Evolutionary conservation across 1,284 basidiomycete species (phyloP).

Genomic region (Anthracocystis panici-leucophaei): DNA sequence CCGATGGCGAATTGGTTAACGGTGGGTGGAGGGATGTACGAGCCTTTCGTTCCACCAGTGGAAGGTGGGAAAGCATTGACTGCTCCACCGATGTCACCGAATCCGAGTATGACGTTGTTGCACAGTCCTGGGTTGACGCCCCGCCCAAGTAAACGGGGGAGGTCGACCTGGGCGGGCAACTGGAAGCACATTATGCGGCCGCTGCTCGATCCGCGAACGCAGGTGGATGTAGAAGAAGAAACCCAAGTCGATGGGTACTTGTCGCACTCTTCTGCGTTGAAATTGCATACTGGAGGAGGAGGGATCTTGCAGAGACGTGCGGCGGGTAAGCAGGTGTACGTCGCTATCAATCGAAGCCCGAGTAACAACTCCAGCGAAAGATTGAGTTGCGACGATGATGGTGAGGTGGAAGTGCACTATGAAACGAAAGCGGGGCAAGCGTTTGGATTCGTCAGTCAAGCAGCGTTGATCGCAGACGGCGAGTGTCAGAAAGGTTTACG

Average conservation of each 20-base stretch:
- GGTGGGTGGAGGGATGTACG: slow-evolving; percentile 26
- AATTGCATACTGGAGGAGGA: background rate
- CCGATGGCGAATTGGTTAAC: slow-evolving; percentile 34
- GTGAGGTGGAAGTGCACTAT: background rate
- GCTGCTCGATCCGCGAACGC: slow-evolving; percentile 19
- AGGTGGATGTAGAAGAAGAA: slow-evolving; percentile 2
- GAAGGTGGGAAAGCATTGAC: background rate
- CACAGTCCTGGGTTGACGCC: slow-evolving; percentile 37
- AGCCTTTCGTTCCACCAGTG: slow-evolving; percentile 26
- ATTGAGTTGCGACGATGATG: background rate
- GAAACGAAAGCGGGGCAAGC: background rate
- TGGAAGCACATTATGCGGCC: slow-evolving; percentile 61
- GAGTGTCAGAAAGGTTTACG: slow-evolving; percentile 30
- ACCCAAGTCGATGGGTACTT: background rate
- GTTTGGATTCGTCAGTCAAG: slow-evolving; percentile 30
- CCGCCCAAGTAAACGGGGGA: slow-evolving; percentile 2
- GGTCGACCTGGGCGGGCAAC: slow-evolving; percentile 54
- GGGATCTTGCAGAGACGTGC: slow-evolving; percentile 15
- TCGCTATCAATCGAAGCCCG: background rate
- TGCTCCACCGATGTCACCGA: slow-evolving; percentile 36
- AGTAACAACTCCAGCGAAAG: background rate
- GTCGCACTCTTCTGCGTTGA: slow-evolving; percentile 20
- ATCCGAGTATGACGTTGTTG: slow-evolving; percentile 49
- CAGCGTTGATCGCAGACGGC: slow-evolving; percentile 14
- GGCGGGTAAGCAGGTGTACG: slow-evolving; percentile 4